These are phyloP conservation scores for Furculomyces boomerangus DNA, from an alignment of 371 early-diverging fungal genomes.

Conservation along the genomic window DNA sequence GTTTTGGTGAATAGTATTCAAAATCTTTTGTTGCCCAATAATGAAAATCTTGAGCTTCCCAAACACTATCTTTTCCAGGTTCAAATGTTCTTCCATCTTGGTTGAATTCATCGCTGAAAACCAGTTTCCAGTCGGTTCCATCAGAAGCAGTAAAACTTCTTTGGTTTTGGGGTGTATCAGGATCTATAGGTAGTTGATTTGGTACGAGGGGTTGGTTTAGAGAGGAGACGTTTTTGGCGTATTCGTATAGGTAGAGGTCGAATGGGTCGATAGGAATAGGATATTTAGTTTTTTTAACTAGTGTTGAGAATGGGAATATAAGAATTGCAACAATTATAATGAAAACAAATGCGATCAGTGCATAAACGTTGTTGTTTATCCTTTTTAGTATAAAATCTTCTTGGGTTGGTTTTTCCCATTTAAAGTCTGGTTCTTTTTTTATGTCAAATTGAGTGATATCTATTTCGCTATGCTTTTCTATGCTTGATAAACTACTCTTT, in stretches of 20 bases:
- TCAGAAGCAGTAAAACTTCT: slow-evolving; percentile 11
- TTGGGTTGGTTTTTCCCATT: no score
- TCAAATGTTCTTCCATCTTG: slow-evolving; percentile 28
- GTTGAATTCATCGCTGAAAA: slow-evolving; percentile 36
- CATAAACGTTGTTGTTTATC: no score
- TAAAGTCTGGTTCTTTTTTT: no score
- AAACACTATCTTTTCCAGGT: slow-evolving; percentile 24
- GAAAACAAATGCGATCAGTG: no score
- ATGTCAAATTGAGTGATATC: no score
- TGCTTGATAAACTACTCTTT: no score
- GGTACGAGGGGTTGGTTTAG: slow-evolving; percentile 20
- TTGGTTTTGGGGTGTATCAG: slow-evolving; percentile 12
- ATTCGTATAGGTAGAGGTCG: neutral
- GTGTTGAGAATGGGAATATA: no score
- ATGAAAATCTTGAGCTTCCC: slow-evolving; percentile 19
- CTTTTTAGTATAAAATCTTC: no score
- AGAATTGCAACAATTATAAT: no score
- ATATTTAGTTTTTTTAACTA: no score
- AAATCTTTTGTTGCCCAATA: slow-evolving; percentile 29
- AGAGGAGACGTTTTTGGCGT: slow-evolving; percentile 11
- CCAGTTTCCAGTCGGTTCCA: slow-evolving; percentile 18
- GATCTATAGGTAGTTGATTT: slow-evolving; percentile 14
- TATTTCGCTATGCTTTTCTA: no score
- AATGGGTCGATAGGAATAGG: neutral
- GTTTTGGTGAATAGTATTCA: slow-evolving; percentile 30